Evolutionary conservation across 805 yeast species (phyloP), one percentile per base, ranked within the genome.

Genomic region (Helenozyma rhizophorensis): DNA sequence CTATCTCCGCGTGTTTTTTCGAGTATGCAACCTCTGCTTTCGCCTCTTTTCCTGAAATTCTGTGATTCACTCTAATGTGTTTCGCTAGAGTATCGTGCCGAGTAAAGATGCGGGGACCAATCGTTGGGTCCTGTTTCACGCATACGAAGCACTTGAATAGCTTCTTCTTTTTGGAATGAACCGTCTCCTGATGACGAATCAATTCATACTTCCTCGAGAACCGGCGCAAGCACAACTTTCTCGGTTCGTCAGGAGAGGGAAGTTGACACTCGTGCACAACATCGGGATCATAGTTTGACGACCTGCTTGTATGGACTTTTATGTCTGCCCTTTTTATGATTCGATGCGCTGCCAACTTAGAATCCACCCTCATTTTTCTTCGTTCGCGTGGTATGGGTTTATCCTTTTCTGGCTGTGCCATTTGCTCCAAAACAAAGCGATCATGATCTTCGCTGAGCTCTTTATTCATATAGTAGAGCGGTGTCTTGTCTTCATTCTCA

Each of bases 101-200:
- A 34, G 95, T 83, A 53, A 93, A 90, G 1, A 95, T 87, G 65
- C 90, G 80, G 30, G 78, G 76, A 2, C 65, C 76, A 21, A 54
- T 62, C 28, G 63, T 56, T 18, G 77, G 74, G 39, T 78, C 70
- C 45, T 74, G 79, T 46, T 76, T 81, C 36, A 83, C 93, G 62
- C 98, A 90, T 27, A 83, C 79, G 47, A 78, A 79, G 59, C 98
- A 90, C 54, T 83, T 79, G 67, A 80, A 93, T 30, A 83, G 78
- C 49, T 83, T 83, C 60, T 90, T 83, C 55, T 81, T 83, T 29
- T 83, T 72, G 1, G 97, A 93, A 58, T 90, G 98, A 34, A 90
- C 89, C 0, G 97, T 93, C 51, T 90, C 95, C 58, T 90, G 96
- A 59, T 90, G 98, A 49, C 98, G 76, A 16, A 89, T 83, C 51